Evolutionary conservation across 257 asterid genomes (phyloP).

Genomic region (Fraxinus pennsylvanica): DNA sequence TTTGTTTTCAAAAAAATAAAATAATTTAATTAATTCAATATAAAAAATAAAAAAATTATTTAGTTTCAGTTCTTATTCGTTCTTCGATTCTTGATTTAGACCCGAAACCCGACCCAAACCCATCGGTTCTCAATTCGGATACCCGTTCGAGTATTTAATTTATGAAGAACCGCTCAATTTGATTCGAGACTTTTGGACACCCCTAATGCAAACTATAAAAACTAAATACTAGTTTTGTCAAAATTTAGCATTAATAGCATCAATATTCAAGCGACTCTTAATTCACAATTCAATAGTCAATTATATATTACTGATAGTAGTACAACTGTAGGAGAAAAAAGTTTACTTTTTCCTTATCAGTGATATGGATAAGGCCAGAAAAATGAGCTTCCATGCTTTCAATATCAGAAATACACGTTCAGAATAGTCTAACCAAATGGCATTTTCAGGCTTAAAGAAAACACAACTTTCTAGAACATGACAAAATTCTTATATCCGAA

Average conservation of each 20-base stretch:
- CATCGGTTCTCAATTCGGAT: too few species aligned
- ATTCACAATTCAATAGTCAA: neutral
- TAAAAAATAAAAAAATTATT: too few species aligned
- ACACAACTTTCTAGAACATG: too few species aligned
- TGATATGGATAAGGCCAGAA: neutral
- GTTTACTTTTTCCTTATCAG: neutral
- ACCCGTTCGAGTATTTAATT: too few species aligned
- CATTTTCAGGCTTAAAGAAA: neutral
- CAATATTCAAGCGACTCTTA: neutral
- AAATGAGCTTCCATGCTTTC: neutral
- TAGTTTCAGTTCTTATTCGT: too few species aligned
- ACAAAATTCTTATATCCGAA: neutral
- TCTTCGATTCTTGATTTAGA: too few species aligned
- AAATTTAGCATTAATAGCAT: neutral
- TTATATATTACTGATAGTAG: too few species aligned
- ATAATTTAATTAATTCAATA: too few species aligned
- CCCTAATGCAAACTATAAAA: neutral
- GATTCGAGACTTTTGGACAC: too few species aligned
- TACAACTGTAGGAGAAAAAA: neutral
- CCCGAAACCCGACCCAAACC: too few species aligned
- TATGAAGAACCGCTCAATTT: too few species aligned
- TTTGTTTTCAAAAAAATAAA: too few species aligned
- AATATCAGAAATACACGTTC: neutral
- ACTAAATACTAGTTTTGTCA: neutral
- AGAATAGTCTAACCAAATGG: neutral